Evolutionary conservation across 768 basidiomycete genomes (phyloP), one percentile per base, ranked within the genome.

Genomic region (Paxillus involutus): DNA sequence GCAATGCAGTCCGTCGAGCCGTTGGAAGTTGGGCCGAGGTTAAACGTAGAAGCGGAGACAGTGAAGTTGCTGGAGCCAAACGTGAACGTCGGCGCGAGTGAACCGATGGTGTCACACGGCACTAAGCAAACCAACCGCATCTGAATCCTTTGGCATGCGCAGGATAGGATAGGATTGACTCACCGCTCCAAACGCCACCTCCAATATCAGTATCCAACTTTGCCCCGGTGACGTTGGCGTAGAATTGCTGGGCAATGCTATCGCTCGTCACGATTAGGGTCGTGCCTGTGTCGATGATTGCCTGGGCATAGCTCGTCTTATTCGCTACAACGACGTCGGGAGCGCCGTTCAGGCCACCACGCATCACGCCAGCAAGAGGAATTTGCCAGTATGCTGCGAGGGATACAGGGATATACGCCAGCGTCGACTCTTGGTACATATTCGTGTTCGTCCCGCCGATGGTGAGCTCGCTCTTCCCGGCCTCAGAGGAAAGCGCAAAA

Each of bases 371-470:
- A 37, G 71, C 69, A 45, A 75, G 29, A 3, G 47, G 63, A 17
- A 77, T 62, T 53, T 78, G 70, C 75, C 76, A 77, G 59, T 64
- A 77, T 17, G 59, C 73, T 50, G 56, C 44, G 3, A 63, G n/a
- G 19, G 63, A 67, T 3, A 77, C 68, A 3, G 61, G 47, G 32
- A 63, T 39, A 29, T 75, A 76, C 13, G 75, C 75, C 60, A 82
- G 66, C 9, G 60, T 64, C 3, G 62, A 59, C 11, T 77, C 79
- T 14, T 75, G 76, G 66, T 79, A 84, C 54, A 77, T 64, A 11
- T 61, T 56, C 4, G 59, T 59, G 64, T 88, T 75, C 5, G 73
- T 72, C 32, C 83, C 85, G 29, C 85, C 85, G 45, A 88, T 63
- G 55, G 74, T 78, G 12, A 88, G 74, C 63, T 82, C 80, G n/a